Percentiles rank a stretch among this genome's conserved stretches.
These are phyloP conservation scores for Hortiboletus flavorubellus DNA, from an alignment of 768 basidiomycete genomes.

Conservation along the genomic window DNA sequence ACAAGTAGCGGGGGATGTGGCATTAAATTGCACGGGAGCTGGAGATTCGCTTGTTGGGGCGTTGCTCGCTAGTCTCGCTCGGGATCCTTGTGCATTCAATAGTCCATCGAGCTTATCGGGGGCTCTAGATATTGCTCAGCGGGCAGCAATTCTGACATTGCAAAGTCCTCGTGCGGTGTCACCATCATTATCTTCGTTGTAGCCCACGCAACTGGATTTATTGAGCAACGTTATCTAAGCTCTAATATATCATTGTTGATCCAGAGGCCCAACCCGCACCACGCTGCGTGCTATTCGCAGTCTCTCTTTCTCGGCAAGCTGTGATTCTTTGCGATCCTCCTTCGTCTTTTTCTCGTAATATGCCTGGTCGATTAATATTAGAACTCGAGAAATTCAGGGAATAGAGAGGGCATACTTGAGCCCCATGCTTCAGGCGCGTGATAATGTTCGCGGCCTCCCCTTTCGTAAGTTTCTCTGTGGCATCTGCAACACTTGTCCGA, in stretches of 20 bases:
- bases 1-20: slow-evolving; percentile 32
- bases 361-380: slow-evolving; percentile 33
- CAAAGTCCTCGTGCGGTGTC: slow-evolving; percentile 61
- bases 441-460: slow-evolving; percentile 81
- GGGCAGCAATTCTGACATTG: slow-evolving; percentile 60
- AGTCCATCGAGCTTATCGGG: slow-evolving; percentile 41
- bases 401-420: slow-evolving; percentile 44
- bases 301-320: slow-evolving; percentile 45
- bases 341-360: slow-evolving; percentile 55
- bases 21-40: slow-evolving; percentile 83
- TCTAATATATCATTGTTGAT: slow-evolving; percentile 11
- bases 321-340: slow-evolving; percentile 34
- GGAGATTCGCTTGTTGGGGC: slow-evolving; percentile 90
- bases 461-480: slow-evolving; percentile 54
- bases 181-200: slow-evolving; percentile 46
- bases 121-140: slow-evolving; percentile 56
- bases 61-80: slow-evolving; percentile 63
- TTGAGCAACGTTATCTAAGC: not conserved
- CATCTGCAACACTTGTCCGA: slow-evolving; percentile 17
- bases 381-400: not conserved
- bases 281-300: slow-evolving; percentile 47
- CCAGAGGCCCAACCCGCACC: slow-evolving; percentile 61
- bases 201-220: not conserved
- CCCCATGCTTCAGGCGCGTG: slow-evolving; percentile 73
- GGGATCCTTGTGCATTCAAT: slow-evolving; percentile 43